phyloP scores from a whole-genome alignment of 2,329 filamentous ascomycete genomes.

The Claviceps pusilla region DNA sequence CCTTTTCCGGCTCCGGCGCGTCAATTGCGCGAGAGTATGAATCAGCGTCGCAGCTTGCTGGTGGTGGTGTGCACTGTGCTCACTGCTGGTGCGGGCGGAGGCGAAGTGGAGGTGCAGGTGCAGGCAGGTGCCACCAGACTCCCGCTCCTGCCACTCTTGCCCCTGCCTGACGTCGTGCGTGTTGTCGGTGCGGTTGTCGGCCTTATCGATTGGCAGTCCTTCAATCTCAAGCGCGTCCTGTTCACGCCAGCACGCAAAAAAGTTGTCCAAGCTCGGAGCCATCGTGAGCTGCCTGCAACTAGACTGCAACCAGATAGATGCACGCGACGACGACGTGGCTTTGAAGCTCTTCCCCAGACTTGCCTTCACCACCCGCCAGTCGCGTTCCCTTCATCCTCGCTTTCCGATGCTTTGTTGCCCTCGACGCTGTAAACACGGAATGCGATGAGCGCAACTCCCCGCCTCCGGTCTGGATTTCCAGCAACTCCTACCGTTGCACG shows the following conservation, averaged over 20 bases:
- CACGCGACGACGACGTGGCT: neutral
- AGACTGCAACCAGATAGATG: neutral
- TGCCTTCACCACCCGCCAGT: neutral
- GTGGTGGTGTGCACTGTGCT: too few relatives aligned
- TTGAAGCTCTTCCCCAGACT: neutral
- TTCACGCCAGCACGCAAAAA: neutral
- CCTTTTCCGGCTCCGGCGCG: too few relatives aligned
- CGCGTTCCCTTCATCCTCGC: neutral
- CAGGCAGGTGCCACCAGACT: too few relatives aligned
- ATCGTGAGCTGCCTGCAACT: neutral
- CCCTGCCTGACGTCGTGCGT: neutral
- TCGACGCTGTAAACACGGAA: conserved; percentile 25
- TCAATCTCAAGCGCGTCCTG: neutral
- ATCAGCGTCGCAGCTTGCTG: too few relatives aligned
- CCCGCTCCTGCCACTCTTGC: too few relatives aligned
- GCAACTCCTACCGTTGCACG: conserved; percentile 46
- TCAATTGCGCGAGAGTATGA: neutral
- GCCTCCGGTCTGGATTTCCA: conserved; percentile 69
- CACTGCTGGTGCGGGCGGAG: too few relatives aligned
- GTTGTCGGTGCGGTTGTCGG: neutral
- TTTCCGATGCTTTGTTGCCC: conserved; percentile 5
- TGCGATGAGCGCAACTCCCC: conserved; percentile 75
- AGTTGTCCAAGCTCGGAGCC: neutral
- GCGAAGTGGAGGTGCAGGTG: too few relatives aligned
- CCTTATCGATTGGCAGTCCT: neutral